Conservation (phyloP, 495 filamentous ascomycete genomes). For the Penicillium steckii region DNA sequence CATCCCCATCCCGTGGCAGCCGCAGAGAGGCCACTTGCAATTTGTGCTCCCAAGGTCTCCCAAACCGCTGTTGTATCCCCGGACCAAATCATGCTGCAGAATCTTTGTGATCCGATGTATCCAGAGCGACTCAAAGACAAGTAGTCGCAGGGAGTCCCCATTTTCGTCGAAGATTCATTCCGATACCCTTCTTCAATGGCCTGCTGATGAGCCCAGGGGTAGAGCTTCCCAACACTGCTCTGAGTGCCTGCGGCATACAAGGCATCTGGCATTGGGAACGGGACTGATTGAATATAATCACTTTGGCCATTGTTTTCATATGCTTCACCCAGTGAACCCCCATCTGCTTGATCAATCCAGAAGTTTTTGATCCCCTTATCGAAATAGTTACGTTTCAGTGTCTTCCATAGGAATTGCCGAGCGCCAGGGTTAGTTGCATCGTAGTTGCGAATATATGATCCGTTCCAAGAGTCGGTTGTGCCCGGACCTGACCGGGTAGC, state of each 20-base stretch:
- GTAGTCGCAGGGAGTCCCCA: conserved; percentile 20
- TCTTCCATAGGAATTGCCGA: conserved; percentile 22
- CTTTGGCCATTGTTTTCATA: conserved; percentile 34
- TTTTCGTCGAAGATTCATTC: conserved; percentile 21
- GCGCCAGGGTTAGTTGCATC: conserved; percentile 29
- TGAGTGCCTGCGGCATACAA: conserved; percentile 28
- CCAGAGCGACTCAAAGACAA: conserved; percentile 30
- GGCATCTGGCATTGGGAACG: conserved; percentile 26
- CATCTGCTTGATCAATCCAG: conserved; percentile 37
- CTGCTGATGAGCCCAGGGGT: conserved; percentile 32
- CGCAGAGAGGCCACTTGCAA: conserved; percentile 27
- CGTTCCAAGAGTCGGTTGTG: conserved; percentile 32
- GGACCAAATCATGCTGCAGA: conserved; percentile 33
- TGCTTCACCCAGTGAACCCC: conserved; percentile 28
- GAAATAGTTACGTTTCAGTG: conserved; percentile 24
- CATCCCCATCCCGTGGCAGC: conserved; percentile 30
- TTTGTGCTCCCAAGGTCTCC: conserved; percentile 26
- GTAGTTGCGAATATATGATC: conserved; percentile 31
- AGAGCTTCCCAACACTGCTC: conserved; percentile 26
- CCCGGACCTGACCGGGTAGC: conserved; percentile 27
- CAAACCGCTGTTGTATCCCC: conserved; percentile 31
- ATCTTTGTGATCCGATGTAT: conserved; percentile 32
- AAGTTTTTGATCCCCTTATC: conserved; percentile 30
- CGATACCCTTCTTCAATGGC: conserved; percentile 29
- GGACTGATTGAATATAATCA: conserved; percentile 25